Evolutionary conservation across 225 moss, liverwort and hornwort species (phyloP), one percentile per base, ranked within the genome.

Genomic region (Pseudisothecium myosuroides): DNA sequence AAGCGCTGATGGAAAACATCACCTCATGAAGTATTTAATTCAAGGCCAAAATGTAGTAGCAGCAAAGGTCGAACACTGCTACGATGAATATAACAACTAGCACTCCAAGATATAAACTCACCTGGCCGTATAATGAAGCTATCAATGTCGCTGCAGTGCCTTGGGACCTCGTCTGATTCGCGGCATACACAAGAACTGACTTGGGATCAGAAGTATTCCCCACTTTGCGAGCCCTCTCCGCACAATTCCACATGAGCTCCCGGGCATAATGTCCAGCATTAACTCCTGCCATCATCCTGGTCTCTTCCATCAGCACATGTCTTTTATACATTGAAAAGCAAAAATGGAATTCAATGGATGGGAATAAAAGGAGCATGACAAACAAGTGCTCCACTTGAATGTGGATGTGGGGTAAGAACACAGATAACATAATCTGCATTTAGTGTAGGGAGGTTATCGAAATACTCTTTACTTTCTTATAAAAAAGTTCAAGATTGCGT

Each of bases 201-300:
- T 97, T 96, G 24, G 97, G 96, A 87, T 96, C 96, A 88, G 92
- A 89, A 31, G 92, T 89, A 83, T 87, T 92, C 86, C 94, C 94
- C 80, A 92, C 92, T 62, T 86, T 88, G n/a, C 95, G 94, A 83
- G 96, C 95, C 91, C 96, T 91, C 90, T 97, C 97, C 84, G 96
- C 97, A 95, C 98, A 98, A 72, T 98, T 94, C 96, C 95, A 94
- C 98, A 98, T 98, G 45, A 98, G 94, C 88, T 98, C 98, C 83
- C 97, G 96, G 64, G 98, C 95, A 95, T 97, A 98, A 81, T 93
- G 92, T 89, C 98, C 98, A 78, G 97, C 95, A 93, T 97, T 94
- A 73, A 98, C 91, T 88, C 98, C 98, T 95, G 94, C 89, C 84
- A 94, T 81, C 76, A 85, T 87, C 85, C 91, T 78, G 39, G 78